Evolutionary conservation across 73 alveolate genomes (phyloP).

Genomic region (Paramecium sonneborni): DNA sequence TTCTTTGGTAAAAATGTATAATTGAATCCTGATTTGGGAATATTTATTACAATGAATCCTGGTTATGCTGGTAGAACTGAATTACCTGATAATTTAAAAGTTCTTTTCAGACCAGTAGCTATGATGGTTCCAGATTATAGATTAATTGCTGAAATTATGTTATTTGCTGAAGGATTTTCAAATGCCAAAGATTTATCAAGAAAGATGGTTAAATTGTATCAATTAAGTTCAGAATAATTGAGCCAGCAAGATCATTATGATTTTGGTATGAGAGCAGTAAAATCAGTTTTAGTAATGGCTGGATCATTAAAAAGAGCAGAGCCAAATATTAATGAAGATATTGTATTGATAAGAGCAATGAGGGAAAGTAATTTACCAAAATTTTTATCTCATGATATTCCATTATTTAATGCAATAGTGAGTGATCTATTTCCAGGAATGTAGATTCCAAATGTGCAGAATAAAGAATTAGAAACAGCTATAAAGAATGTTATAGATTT

Average conservation of each 20-base stretch:
- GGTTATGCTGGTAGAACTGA: constrained; percentile 99
- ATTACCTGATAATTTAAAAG: constrained; percentile 98
- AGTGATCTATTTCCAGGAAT: constrained; percentile 94
- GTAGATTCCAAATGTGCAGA: constrained; percentile 79
- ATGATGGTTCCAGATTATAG: constrained; percentile 98
- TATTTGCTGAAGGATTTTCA: constrained; percentile 96
- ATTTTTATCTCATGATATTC: constrained; percentile 90
- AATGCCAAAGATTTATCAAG: constrained; percentile 93
- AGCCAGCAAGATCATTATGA: constrained; percentile 98
- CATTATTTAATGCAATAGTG: constrained; percentile 89
- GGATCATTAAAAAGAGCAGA: constrained; percentile 91
- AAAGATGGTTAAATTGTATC: constrained; percentile 95
- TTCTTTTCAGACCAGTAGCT: constrained; percentile 84
- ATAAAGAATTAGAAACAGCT: constrained; percentile 73
- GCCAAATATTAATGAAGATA: constrained; percentile 91
- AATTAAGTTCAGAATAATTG: constrained; percentile 91
- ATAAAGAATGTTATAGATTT: constrained; percentile 73
- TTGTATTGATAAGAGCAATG: constrained; percentile 94
- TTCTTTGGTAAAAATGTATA: constrained; percentile 90
- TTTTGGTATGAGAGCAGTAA: constrained; percentile 99
- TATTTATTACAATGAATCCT: constrained; percentile 99
- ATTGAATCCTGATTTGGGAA: constrained; percentile 90
- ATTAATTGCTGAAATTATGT: constrained; percentile 94
- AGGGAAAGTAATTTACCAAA: constrained; percentile 95
- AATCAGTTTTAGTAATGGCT: constrained; percentile 96